These are phyloP conservation scores for Lactarius pseudohatsudake DNA, from an alignment of 768 basidiomycete genomes.

Conservation along the genomic window DNA sequence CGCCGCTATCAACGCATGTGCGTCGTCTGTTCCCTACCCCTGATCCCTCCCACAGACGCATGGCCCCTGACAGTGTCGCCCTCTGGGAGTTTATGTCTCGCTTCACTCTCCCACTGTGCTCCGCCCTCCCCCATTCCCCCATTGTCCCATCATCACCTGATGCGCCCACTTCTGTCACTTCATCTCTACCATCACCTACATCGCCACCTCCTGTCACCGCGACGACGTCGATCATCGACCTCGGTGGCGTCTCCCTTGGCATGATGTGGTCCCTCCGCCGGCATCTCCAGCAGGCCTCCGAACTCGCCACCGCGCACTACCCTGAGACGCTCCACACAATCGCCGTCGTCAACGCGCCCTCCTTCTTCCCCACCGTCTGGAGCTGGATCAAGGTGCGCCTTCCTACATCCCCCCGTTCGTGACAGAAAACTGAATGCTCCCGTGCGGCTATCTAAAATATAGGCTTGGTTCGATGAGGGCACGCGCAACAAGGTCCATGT, in stretches of 20 bases:
- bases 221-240: constrained; percentile 69
- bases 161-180: neutral
- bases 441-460: constrained; percentile 3
- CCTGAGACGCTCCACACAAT: constrained; percentile 73
- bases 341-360: constrained; percentile 74
- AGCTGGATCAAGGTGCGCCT: constrained; percentile 70
- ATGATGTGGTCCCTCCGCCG: constrained; percentile 68
- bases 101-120: constrained; percentile 65
- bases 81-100: constrained; percentile 67
- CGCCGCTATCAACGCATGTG: constrained; percentile 72
- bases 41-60: neutral
- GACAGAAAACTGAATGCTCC: neutral
- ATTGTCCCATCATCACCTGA: constrained; percentile 3
- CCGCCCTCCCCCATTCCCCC: constrained; percentile 53
- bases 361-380: constrained; percentile 84
- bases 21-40: constrained; percentile 30
- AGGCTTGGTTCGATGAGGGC: constrained; percentile 80
- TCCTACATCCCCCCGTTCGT: neutral
- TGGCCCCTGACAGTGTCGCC: constrained; percentile 45
- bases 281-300: constrained; percentile 75
- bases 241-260: constrained; percentile 58
- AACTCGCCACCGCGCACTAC: constrained; percentile 75
- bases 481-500: constrained; percentile 78
- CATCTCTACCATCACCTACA: constrained; percentile 6
- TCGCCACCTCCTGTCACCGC: constrained; percentile 55